Base-by-base conservation (phyloP, 2,329 filamentous ascomycete species). In the Plectosphaerella plurivora region DNA sequence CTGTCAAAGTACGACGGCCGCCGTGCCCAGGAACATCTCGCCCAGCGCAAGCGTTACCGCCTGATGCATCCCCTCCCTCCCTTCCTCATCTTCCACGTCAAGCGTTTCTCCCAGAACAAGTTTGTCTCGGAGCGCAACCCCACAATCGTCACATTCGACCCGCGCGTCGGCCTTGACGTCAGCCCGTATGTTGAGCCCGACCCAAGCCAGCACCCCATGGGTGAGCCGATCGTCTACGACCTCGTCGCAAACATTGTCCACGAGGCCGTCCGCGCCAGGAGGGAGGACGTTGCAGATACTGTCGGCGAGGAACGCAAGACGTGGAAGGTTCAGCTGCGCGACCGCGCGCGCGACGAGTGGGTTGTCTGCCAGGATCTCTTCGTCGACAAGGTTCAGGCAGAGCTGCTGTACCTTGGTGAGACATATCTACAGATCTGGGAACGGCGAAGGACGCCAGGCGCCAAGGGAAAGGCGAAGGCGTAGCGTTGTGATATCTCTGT, bases 371-470 rank as follows among this genome's bases (percentile, higher is more conserved):
- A 99, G 74, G 94, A 99, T 73, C 68, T 99, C 59, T 97, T 88
- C 66, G 93, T 99, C 7, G 89, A 97, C 66, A 86, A 87, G 69
- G 88, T 94, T 18, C 88, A 93, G 70, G 89, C 83, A 57, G 93
- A 99, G 75, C 81, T 96, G 61, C 68, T 99, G 59, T 96, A 96
- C 64, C 87, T 95, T 0, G 91, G 93, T 50, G 94, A 99, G 78
- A 89, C 89, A 52, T 97, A 97, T 75, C 72, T 97, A 53, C 95
- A 97, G 81, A 84, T 99, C 45, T 97, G 94, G 94, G 94, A 97
- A 75, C 79, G 88, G 68, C 82, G 91, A 70, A 86, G 82, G 65
- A 76, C 74, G 55, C 66, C 72, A 14, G 73, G 68, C 59, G 62
- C 59, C 25, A 73, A 71, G 61, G 67, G 66, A 39, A 78, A 73